Base-by-base conservation (phyloP, 352 stramenopile genomes). In the Pythium aphanidermatum region DNA sequence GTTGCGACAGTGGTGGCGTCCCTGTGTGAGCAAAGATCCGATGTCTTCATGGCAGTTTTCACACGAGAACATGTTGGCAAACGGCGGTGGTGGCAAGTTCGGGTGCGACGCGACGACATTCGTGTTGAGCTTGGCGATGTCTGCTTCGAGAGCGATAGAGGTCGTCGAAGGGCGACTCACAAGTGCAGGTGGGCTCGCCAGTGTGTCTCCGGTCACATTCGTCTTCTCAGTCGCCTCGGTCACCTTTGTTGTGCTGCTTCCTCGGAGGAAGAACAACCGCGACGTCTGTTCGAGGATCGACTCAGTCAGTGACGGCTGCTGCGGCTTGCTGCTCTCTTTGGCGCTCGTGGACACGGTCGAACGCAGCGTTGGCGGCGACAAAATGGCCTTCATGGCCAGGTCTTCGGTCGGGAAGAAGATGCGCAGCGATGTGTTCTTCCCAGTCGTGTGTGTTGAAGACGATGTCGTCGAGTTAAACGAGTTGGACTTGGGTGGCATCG, bases 1-100 rank as follows among this genome's bases (percentile, higher is more conserved):
- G 46, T 91, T 91, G 30, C 79, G 74, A 37, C 79, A 91, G 55
- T 91, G 79, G 54, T 91, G 79, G 27, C 79, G 67, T 1, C 74
- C 69, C 45, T 87, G 79, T 5, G 61, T 68, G 35, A 90, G 52
- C 47, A 90, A 28, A 20, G 78, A 82, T 26, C 78, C 78, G 35
- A 90, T 83, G 37, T 90, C 78, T 1, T 86, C 68, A 21, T 69
- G 70, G 61, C 74, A 86, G 12, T 71, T 79, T 23, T 86, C 74
- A 32, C 74, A 86, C 17, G 70, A 63, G 58, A 83, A 83, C 74
- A 86, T 86, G 44, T 86, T 86, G 54, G 74, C 74, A 52, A 86
- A 86, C 11, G 74, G 74, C 25, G 74, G 74, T 8, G 74, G 74
- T 17, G 70, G 67, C 14, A 86, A 48, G 45, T 75, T 71, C 8